phyloP scores from a whole-genome alignment of 495 filamentous ascomycete genomes.

The Xylaria grammica region DNA sequence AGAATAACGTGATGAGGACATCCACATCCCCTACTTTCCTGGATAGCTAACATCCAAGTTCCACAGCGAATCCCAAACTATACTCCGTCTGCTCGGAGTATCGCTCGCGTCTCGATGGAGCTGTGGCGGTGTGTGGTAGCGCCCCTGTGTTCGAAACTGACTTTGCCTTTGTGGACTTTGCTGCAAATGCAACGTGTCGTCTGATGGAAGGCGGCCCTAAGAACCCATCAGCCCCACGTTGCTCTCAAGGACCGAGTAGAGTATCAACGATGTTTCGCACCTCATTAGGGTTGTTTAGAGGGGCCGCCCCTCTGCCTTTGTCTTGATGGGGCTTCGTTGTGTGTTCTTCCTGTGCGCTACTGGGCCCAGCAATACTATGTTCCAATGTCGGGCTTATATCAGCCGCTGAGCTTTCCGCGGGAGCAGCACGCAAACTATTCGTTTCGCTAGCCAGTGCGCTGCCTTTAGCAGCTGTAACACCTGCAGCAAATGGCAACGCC shows the following conservation, averaged over 20 bases:
- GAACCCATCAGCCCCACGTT: constrained; percentile 37
- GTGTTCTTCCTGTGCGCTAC: constrained; percentile 26
- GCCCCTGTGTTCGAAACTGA: constrained; percentile 28
- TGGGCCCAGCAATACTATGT: constrained; percentile 25
- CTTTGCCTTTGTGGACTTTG: constrained; percentile 24
- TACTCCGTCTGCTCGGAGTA: constrained; percentile 45
- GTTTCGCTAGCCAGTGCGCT: constrained; percentile 56
- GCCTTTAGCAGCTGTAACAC: constrained; percentile 42
- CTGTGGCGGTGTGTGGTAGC: constrained; percentile 28
- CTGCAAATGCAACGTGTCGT: constrained; percentile 23
- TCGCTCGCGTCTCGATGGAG: constrained; percentile 42
- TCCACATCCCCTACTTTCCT: constrained; percentile 26
- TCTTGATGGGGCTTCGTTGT: constrained; percentile 23
- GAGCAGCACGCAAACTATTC: constrained; percentile 50
- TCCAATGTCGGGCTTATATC: constrained; percentile 42
- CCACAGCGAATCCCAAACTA: constrained; percentile 63
- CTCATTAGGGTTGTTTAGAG: constrained; percentile 33
- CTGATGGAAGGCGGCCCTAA: constrained; percentile 30
- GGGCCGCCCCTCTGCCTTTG: constrained; percentile 21
- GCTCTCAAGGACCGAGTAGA: constrained; percentile 38
- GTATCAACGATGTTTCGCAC: constrained; percentile 38
- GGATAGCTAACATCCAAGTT: constrained; percentile 52
- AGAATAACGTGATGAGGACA: neutral
- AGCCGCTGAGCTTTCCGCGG: constrained; percentile 41
- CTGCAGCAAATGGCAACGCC: constrained; percentile 53